Conservation (phyloP, 495 filamentous ascomycete species). For the Endocarpon pusillum region DNA sequence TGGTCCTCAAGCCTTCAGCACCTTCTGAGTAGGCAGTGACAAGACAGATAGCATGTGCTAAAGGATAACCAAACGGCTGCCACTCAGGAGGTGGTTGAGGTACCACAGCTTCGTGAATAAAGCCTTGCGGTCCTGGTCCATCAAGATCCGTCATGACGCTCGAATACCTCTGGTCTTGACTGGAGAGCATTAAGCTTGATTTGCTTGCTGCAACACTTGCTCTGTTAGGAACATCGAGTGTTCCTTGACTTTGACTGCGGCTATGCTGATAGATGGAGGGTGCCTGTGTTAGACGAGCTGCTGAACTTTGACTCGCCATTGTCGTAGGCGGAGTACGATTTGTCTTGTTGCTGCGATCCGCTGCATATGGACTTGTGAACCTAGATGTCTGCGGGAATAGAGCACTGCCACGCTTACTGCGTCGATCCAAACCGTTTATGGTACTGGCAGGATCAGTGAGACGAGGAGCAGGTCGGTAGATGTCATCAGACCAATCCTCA, state of each 20-base stretch:
- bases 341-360: slow-evolving; percentile 35
- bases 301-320: slow-evolving; percentile 86
- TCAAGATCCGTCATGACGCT: slow-evolving; percentile 46
- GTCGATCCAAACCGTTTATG: slow-evolving; percentile 42
- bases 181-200: slow-evolving; percentile 33
- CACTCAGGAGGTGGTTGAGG: slow-evolving; percentile 96
- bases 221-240: slow-evolving; percentile 25
- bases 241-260: slow-evolving; percentile 48
- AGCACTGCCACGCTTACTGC: slow-evolving; percentile 63
- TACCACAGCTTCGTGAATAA: slow-evolving; percentile 89
- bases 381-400: slow-evolving; percentile 77
- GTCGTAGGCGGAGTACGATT: slow-evolving; percentile 55
- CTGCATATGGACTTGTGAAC: slow-evolving; percentile 85
- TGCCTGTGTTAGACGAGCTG: slow-evolving; percentile 45
- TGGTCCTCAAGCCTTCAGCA: slow-evolving; percentile 79
- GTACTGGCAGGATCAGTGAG: slow-evolving; percentile 49
- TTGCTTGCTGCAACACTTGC: slow-evolving; percentile 27
- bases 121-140: slow-evolving; percentile 69
- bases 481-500: slow-evolving; percentile 96
- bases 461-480: slow-evolving; percentile 76
- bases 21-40: slow-evolving; percentile 98
- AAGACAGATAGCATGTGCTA: slow-evolving; percentile 84
- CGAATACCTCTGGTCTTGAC: slow-evolving; percentile 29
- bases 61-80: slow-evolving; percentile 87
- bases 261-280: slow-evolving; percentile 51